A percentile compares a stretch with the other conserved stretches of the same genome.
These are phyloP conservation scores for Pseudogymnoascus sp. DNA, from an alignment of 2,329 filamentous ascomycete species.

Conservation along the genomic window DNA sequence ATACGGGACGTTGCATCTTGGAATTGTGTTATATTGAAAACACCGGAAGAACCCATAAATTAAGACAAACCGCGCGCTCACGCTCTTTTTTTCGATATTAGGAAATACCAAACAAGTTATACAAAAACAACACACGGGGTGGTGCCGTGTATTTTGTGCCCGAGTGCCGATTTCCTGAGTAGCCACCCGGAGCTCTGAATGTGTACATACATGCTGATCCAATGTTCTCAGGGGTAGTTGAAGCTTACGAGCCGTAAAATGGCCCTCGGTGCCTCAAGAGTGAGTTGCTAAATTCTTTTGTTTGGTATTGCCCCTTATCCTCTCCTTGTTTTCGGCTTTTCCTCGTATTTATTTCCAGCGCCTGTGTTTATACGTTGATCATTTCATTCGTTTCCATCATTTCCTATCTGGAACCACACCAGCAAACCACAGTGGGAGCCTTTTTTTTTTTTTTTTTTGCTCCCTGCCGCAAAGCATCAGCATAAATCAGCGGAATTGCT, in stretches of 20 bases:
- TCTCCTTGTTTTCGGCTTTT: not conserved
- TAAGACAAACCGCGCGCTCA: not conserved
- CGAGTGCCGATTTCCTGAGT: not conserved
- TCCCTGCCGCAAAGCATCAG: not conserved
- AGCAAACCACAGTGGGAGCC: not conserved
- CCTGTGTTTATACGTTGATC: not conserved
- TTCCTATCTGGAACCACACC: not conserved
- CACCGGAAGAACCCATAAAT: not conserved
- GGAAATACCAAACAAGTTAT: not conserved
- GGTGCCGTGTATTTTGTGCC: not conserved
- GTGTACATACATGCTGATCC: not conserved
- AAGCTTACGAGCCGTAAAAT: not conserved
- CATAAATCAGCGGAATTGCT: not conserved
- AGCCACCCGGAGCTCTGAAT: not conserved
- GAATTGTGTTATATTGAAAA: slow-evolving; percentile 3
- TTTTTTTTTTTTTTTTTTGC: too few relatives aligned
- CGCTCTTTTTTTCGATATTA: not conserved
- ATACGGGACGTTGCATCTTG: not conserved
- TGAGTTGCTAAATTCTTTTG: not conserved
- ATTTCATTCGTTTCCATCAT: not conserved
- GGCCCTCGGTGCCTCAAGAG: not conserved
- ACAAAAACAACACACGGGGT: not conserved
- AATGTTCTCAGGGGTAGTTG: not conserved
- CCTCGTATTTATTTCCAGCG: not conserved
- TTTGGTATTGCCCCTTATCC: not conserved